Evolutionary conservation across 2,329 filamentous ascomycete genomes (phyloP), one percentile per base, ranked within the genome.

Genomic region (Trichoderma hamatum): DNA sequence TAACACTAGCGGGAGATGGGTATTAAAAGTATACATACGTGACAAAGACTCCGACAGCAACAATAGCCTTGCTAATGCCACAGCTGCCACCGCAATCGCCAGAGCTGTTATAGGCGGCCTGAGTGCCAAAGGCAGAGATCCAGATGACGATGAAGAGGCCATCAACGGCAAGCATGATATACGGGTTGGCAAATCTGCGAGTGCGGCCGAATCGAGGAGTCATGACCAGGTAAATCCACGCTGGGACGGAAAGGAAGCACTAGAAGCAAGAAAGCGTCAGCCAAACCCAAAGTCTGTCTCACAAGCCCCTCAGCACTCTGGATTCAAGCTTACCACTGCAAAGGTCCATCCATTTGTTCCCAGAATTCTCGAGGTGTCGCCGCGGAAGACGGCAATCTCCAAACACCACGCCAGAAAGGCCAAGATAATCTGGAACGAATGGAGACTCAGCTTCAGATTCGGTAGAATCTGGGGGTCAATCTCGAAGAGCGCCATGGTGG

Each of bases 121-220:
- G 87, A 21, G 87, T 85, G 34, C 89, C 85, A 75, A 91, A 91
- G 21, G 86, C 89, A 3, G 89, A 89, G 54, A 92, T 81, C 89
- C 89, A 91, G 71, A 91, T 79, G 72, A 91, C 77, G 74, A 82
- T 80, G 75, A 84, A 89, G 69, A 88, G 49, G n/a, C 78, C 78
- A 75, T 91, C 89, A 36, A 90, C 81, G 10, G 78, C 80, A 28
- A 88, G 79, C 83, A 91, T 88, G 70, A 83, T 88, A 72, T 88
- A 85, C 3, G 89, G 87, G 69, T 90, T 82, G 62, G 89, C 89
- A 65, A 89, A 82, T 71, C 83, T 86, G 67, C 86, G 84, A 5
- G 89, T 89, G 71, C 89, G 84, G 59, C 84, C 83, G 76, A 87
- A 91, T 65, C 89, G 84, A 52, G 89, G 89, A 3, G 88, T 86